These are phyloP conservation scores for Paraconiothyrium sp. DNA, from an alignment of 2,329 filamentous ascomycete species.

Conservation along the genomic window DNA sequence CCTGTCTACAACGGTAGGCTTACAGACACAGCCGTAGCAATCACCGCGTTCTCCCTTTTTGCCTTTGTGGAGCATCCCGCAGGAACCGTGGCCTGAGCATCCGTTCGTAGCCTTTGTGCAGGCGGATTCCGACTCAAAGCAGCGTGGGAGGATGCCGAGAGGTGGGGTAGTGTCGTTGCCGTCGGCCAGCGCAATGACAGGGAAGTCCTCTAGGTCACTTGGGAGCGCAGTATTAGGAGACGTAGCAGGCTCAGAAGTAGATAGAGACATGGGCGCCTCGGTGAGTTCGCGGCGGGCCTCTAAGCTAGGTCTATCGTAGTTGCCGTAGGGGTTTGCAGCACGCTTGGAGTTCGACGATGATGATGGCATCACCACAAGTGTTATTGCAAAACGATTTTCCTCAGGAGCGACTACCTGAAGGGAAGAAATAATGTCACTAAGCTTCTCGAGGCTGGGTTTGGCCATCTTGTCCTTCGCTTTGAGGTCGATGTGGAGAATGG, in stretches of 20 bases:
- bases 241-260: conserved; percentile 36
- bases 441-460: conserved; percentile 24
- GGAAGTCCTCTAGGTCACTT: conserved; percentile 41
- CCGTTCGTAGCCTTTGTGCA: conserved; percentile 77
- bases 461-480: conserved; percentile 32
- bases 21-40: conserved; percentile 85
- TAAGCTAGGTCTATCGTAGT: conserved; percentile 38
- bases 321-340: conserved; percentile 45
- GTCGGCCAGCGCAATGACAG: conserved; percentile 32
- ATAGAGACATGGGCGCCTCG: conserved; percentile 42
- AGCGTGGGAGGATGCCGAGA: conserved; percentile 70
- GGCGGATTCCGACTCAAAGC: conserved; percentile 74
- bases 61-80: conserved; percentile 71
- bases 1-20: conserved; percentile 63
- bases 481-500: conserved; percentile 19
- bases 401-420: conserved; percentile 16
- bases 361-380: conserved; percentile 50
- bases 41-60: conserved; percentile 46
- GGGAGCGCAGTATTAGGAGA: conserved; percentile 31
- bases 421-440: conserved; percentile 22
- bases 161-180: conserved; percentile 46
- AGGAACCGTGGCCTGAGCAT: conserved; percentile 85
- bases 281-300: conserved; percentile 41
- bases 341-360: conserved; percentile 43
- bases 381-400: conserved; percentile 40